Evolutionary conservation across 306 rosid genomes (phyloP), one percentile per base, ranked within the genome.

Genomic region (Leucaena leucocephala): DNA sequence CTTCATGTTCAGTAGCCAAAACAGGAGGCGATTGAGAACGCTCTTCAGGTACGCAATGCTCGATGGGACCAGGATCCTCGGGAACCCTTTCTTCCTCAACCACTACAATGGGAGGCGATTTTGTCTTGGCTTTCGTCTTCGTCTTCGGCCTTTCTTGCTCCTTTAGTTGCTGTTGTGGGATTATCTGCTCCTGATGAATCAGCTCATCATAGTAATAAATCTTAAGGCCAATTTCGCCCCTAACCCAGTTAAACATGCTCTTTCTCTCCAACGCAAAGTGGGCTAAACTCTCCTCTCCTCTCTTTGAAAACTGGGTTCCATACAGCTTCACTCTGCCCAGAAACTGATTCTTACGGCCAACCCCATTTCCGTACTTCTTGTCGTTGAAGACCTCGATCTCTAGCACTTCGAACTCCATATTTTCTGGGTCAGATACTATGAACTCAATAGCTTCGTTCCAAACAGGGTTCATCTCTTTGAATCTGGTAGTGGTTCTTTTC

Each of bases 361-460:
- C 81, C 7, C 93, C 93, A 61, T 86, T 86, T 3, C 97, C 86
- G 64, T 33, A 92, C 82, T 88, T 87, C 93, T 89, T 94, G 21
- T 94, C 97, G 69, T 94, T 94, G 63, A 75, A 89, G 46, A 94
- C 89, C 89, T 94, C 98, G 19, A 94, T 83, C 71, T 94, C 97
- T 2, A 94, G 89, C 90, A 87, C 98, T 78, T 94, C 97, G 10
- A 63, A 88, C 33, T 91, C 95, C 95, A 94, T 94, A 68, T 80
- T 83, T 0, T 89, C 91, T 0, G 98, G 93, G 81, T 92, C 98
- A 21, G 97, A 90, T 12, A 92, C 90, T 11, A 89, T 76, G 82
- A 94, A 94, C 84, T 94, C 97, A 0, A 94, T 76, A 0, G 89
- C 6, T 77, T 94, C 97, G 44, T 94, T 91, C 98, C 98, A 94